A percentile compares a stretch with the other conserved stretches of the same genome.
These are phyloP conservation scores for Lasiosphaeria hispida DNA, from an alignment of 495 filamentous ascomycete genomes.

Conservation along the genomic window DNA sequence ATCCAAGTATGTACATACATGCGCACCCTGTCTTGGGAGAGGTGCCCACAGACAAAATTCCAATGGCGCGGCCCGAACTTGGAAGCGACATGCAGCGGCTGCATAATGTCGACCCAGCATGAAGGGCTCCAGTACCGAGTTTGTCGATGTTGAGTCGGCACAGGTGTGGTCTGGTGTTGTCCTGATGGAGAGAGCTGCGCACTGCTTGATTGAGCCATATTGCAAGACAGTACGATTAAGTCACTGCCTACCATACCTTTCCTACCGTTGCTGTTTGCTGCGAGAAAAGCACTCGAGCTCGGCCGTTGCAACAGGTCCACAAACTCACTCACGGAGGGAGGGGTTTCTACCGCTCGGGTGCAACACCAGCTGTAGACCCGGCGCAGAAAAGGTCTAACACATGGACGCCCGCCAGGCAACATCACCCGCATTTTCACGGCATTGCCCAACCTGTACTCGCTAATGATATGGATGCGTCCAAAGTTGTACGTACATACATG, in stretches of 20 bases:
- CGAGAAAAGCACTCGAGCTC: neutral
- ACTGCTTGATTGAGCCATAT: conserved; percentile 7
- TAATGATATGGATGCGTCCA: no score
- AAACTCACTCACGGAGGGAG: no score
- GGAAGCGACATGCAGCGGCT: conserved; percentile 25
- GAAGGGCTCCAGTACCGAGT: conserved; percentile 17
- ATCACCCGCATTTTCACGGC: neutral
- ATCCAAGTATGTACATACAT: neutral
- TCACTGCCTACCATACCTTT: no score
- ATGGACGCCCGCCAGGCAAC: neutral
- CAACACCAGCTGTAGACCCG: neutral
- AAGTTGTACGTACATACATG: no score
- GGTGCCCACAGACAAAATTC: conserved; percentile 3
- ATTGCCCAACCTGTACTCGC: no score
- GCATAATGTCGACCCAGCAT: conserved; percentile 23
- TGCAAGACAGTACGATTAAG: neutral
- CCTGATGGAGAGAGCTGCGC: conserved; percentile 1
- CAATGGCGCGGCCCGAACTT: conserved; percentile 5
- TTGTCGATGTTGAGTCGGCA: conserved; percentile 4
- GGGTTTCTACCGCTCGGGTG: conserved; percentile 6
- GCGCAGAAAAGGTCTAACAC: conserved; percentile 4
- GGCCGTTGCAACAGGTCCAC: neutral
- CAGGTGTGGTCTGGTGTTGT: conserved; percentile 10
- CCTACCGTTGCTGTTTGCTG: neutral
- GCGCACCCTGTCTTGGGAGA: neutral